phyloP scores from a whole-genome alignment of 495 filamentous ascomycete genomes.

The Neohortaea acidophila region DNA sequence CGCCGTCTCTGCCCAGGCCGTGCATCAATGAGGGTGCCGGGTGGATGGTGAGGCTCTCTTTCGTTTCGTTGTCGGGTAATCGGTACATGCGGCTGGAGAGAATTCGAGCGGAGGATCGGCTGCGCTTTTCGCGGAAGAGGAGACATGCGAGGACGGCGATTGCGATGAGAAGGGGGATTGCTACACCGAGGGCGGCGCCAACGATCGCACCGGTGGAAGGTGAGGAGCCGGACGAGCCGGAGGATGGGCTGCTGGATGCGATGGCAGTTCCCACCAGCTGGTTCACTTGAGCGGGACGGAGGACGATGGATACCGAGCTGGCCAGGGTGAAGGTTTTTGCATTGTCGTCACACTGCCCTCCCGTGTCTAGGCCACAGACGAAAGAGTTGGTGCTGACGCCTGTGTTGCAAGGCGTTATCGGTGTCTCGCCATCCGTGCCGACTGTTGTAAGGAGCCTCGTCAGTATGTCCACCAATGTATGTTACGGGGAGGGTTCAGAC shows the following conservation, averaged over 20 bases:
- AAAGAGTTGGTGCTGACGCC: constrained; percentile 6
- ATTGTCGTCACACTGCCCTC: constrained; percentile 4
- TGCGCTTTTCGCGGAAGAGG: constrained; percentile 4
- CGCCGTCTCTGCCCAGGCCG: too few species aligned
- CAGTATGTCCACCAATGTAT: neutral
- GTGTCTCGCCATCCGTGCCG: neutral
- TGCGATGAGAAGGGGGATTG: constrained; percentile 5
- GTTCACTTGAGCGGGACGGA: constrained; percentile 8
- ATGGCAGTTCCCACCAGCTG: neutral
- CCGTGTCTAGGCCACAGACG: constrained; percentile 7
- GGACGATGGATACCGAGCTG: neutral
- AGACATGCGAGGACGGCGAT: constrained; percentile 1
- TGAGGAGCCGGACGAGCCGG: too few species aligned
- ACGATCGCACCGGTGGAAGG: constrained; percentile 1
- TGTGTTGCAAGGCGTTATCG: constrained; percentile 9
- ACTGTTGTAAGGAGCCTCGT: neutral
- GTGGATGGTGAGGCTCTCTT: constrained; percentile 8
- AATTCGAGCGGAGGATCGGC: constrained; percentile 4
- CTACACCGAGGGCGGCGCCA: constrained; percentile 7
- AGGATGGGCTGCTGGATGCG: neutral
- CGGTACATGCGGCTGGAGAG: too few species aligned
- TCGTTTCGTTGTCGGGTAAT: constrained; percentile 4
- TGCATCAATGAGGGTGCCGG: constrained; percentile 1
- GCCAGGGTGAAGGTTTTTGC: constrained; percentile 9
- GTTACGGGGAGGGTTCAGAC: neutral